Conservation (phyloP, 768 basidiomycete species). For the Calocera viscosa region DNA sequence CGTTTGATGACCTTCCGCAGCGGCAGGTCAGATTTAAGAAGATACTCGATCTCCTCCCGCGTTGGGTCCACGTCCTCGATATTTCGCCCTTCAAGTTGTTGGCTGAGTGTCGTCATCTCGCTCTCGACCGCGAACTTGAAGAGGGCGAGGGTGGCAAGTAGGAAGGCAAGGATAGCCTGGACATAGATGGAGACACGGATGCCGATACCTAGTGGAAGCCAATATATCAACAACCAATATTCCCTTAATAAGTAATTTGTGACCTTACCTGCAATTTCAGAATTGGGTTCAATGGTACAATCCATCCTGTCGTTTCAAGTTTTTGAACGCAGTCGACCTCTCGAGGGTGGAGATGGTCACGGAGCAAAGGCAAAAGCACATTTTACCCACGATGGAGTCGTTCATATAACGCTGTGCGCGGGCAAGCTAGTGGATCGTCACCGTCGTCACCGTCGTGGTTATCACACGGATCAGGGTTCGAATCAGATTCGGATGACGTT, state of each 20-base stretch:
- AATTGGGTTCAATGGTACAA: constrained; percentile 10
- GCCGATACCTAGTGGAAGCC: too few relatives aligned
- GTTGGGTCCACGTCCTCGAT: background rate
- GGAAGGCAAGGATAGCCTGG: constrained; percentile 10
- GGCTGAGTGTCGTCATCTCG: background rate
- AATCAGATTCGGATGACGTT: too few relatives aligned
- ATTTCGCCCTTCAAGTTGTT: background rate
- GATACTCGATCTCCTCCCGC: background rate
- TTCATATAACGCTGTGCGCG: too few relatives aligned
- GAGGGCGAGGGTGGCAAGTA: constrained; percentile 15
- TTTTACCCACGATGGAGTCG: background rate
- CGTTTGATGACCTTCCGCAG: background rate
- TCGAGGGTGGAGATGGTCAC: background rate
- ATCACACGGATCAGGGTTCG: too few relatives aligned
- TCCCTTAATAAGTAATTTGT: background rate
- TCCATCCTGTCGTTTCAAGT: background rate
- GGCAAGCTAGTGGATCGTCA: too few relatives aligned
- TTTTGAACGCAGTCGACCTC: too few relatives aligned
- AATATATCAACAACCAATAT: background rate
- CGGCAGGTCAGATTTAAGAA: background rate
- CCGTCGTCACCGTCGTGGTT: too few relatives aligned
- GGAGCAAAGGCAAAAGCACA: background rate
- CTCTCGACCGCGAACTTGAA: background rate
- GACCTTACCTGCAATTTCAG: constrained; percentile 14
- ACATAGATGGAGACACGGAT: too few relatives aligned